A percentile compares a stretch with the other conserved stretches of the same genome.
Conservation (phyloP, 2,329 filamentous ascomycete genomes). For the Fusarium sterilihyphosum region DNA sequence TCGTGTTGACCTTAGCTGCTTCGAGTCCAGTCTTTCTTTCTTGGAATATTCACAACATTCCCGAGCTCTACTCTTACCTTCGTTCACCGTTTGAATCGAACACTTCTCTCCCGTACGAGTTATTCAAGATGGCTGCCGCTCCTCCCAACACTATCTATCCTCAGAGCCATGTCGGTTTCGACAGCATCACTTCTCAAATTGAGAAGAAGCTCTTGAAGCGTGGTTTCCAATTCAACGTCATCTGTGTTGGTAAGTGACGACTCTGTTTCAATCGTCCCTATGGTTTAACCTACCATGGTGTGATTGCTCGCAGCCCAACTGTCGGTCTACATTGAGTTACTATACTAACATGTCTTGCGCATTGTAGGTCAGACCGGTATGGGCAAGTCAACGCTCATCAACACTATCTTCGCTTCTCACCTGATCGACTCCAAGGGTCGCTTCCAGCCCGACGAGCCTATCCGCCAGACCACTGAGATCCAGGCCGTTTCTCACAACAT, state of each 20-base stretch:
- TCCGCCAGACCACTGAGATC: slow-evolving; percentile 96
- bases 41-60: slow-evolving; percentile 43
- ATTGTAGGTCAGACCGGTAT: slow-evolving; percentile 90
- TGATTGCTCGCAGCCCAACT: slow-evolving; percentile 25
- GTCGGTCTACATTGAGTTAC: slow-evolving; percentile 3
- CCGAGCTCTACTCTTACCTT: slow-evolving; percentile 41
- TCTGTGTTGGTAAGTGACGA: slow-evolving; percentile 88
- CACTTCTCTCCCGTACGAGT: slow-evolving; percentile 30
- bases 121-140: slow-evolving; percentile 66
- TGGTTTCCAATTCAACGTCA: slow-evolving; percentile 99
- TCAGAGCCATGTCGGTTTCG: slow-evolving; percentile 99
- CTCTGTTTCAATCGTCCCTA: slow-evolving; percentile 11
- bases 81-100: slow-evolving; percentile 46
- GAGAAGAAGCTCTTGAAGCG: slow-evolving; percentile 99
- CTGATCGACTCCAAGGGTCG: slow-evolving; percentile 99
- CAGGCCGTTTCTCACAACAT: slow-evolving; percentile 98
- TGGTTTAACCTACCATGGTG: slow-evolving; percentile 16
- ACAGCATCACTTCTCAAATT: slow-evolving; percentile 99
- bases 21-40: slow-evolving; percentile 40
- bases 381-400: slow-evolving; percentile 98
- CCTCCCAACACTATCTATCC: slow-evolving; percentile 81
- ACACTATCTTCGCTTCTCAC: slow-evolving; percentile 99
- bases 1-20: slow-evolving; percentile 32
- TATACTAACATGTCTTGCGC: slow-evolving; percentile 28
- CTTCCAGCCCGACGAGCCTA: slow-evolving; percentile 88